Evolutionary conservation across 805 yeast species (phyloP).

Genomic region (Nakazawaea ernobii): DNA sequence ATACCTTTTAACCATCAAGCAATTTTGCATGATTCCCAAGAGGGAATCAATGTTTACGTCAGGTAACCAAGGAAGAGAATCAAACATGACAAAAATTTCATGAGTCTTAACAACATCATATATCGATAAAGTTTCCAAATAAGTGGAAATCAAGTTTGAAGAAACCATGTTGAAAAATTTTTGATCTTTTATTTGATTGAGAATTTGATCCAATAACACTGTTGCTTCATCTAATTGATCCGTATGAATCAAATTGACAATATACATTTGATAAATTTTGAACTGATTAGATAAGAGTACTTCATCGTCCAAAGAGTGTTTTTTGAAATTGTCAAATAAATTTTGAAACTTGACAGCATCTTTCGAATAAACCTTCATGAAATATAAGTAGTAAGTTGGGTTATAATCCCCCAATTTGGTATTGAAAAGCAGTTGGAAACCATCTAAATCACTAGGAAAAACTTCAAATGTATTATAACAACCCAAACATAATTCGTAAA

Average conservation of each 20-base stretch:
- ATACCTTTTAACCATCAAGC: constrained; percentile 17
- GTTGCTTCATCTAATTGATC: constrained; percentile 47
- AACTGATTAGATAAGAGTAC: constrained; percentile 29
- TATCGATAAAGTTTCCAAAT: constrained; percentile 20
- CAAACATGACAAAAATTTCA: constrained; percentile 21
- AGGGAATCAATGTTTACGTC: constrained; percentile 24
- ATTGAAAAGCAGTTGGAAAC: background rate
- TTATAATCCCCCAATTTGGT: background rate
- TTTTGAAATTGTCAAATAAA: constrained; percentile 27
- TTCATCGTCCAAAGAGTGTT: constrained; percentile 12
- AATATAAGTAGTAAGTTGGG: background rate
- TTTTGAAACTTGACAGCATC: constrained; percentile 32
- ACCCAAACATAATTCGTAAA: constrained; percentile 5
- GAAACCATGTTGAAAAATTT: background rate
- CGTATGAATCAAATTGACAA: constrained; percentile 46
- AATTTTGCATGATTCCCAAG: constrained; percentile 20
- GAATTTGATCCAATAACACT: constrained; percentile 48
- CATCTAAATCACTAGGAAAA: background rate
- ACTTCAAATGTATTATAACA: background rate
- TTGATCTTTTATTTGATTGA: constrained; percentile 35
- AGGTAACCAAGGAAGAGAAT: constrained; percentile 26
- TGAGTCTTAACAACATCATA: constrained; percentile 19
- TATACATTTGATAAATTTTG: constrained; percentile 42
- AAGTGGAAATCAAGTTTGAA: constrained; percentile 19
- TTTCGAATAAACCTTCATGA: background rate